Evolutionary conservation across 1,284 basidiomycete genomes (phyloP), one percentile per base, ranked within the genome.

Genomic region (Leccinum subspadiceum): DNA sequence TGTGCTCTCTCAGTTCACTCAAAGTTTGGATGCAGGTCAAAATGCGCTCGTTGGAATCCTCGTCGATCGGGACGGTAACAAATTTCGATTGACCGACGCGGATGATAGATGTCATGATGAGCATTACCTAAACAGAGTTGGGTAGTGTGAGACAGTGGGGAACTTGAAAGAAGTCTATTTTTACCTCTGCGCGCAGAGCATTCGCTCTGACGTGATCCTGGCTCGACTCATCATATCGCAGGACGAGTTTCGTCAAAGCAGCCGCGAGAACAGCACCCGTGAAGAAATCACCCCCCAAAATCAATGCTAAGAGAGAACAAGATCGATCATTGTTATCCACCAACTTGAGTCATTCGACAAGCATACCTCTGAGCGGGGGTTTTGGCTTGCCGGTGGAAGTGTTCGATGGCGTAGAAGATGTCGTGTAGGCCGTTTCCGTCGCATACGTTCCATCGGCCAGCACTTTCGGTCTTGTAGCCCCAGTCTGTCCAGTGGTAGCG

Each of bases 391-490:
- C 89, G 44, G 89, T 87, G 65, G 96, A 92, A 56, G 93, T 76
- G 54, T 84, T 82, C 7, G 87, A 89, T 49, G 81, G 77, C 49
- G 84, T 81, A 46, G 44, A 46, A 22, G 86, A 81, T 54, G 87
- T 87, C 26, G 88, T 88, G 77, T 90, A 98, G 10, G 93, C 93
- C 0, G 94, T 94, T 78, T 99, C 97, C 4, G 96, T 98, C 0
- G 96, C 96, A 73, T 99, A 99, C 2, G 96, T 99, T 13, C 97
- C 97, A 71, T 99, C 97, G 20, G 95, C 95, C 48, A 98, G 80
- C 1, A 99, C 92, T 68, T 79, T 84, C 10, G 89, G 87, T 65
- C 73, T 75, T 54, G 70, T 73, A 56, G 70, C 70, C 73, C 68
- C 75, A 24, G 72, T 76, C 59, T 79, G 80, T 65, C 69, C 59